Base-by-base conservation (phyloP, 2,329 filamentous ascomycete genomes). In the Tolypocladium album region DNA sequence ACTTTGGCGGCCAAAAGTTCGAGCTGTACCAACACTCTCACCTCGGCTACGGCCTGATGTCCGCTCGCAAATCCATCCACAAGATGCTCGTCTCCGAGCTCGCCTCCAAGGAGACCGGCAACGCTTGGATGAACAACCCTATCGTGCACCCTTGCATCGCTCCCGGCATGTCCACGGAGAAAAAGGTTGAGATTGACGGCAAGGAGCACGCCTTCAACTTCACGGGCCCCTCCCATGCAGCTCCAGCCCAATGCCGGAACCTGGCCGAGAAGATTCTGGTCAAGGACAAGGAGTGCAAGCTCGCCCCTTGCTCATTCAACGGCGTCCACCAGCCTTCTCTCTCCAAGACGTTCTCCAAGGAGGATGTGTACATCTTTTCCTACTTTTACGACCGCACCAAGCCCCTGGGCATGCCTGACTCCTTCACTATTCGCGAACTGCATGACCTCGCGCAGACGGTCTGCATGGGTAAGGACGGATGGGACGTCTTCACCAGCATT, bases 1-100 rank as follows among this genome's bases (percentile, higher is more conserved):
- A 86, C 64, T 99, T 97, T 69, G 92, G 93, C 65, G 93, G 92
- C 63, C 89, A 90, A 65, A 81, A 92, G 64, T 99, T 97, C 71
- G 87, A 89, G 57, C 85, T 99, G 45, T 99, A 99, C 79, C 94
- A 99, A 75, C 93, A 99, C 79, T 97, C 93, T 15, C 96, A 99
- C 76, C 85, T 99, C 61, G 93, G 93, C 65, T 99, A 96, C 71
- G 94, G 94, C 64, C 82, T 99, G 61, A 99, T 97, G 92, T 87
- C 90, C 65, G 95, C 94, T 47, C 90, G 94, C 66, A 88, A 95
- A 61, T 84, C 92, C 63, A 85, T 99, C 58, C 91, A 97, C 77
- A 82, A 84, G 66, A 79, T 82, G 40, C 80, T 99, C 59, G 75
- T 97, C 56, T 82, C 91, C 63, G 85, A 89, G 60, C 81, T 91